Base-by-base conservation (phyloP, 2,329 filamentous ascomycete species). In the Scopulariopsis brevicaulis region DNA sequence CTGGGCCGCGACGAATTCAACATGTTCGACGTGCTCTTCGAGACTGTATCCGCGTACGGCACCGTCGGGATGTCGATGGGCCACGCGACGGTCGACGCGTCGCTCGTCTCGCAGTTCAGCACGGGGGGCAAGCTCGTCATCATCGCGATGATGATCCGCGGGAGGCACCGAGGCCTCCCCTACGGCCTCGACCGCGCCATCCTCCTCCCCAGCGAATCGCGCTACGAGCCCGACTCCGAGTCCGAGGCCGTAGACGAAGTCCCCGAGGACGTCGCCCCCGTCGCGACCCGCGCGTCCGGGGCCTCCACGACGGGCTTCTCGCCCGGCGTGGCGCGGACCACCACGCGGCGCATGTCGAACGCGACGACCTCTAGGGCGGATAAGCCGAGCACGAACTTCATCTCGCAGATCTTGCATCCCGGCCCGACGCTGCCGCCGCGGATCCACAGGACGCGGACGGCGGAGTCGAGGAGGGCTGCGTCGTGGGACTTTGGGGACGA, bases 1-100 rank as follows among this genome's bases (percentile, higher is more conserved):
- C 76, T 99, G 14, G 77, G 88, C 67, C 80, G 66, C 3, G 70
- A 71, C 35, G 74, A 85, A 3, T 89, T 91, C 65, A 80, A 83
- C 59, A 74, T 89, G 68, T 92, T 89, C 68, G 74, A 79, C 7
- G 76, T 85, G 6, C 77, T 96, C 3, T 96, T 96, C 65, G 91
- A 96, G 68, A 84, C 95, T 53, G 84, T 96, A 60, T 93, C 88
- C 59, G 91, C 91, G 1, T 96, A 96, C 66, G 95, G 94, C 62
- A 99, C 94, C 1, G 94, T 99, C 28, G 94, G 94, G 0, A 74
- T 99, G 59, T 93, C 87, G 55, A 79, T 99, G 18, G 94, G 94
- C 6, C 96, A 93, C 61, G 78, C 87, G 0, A 76, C 73, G 22
- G 78, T 84, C 69, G 88, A 96, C 70, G 81, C 90, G 0, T 91